Conservation (phyloP, 1,139 yeast genomes). For the Debaryomycetaceae sp. region DNA sequence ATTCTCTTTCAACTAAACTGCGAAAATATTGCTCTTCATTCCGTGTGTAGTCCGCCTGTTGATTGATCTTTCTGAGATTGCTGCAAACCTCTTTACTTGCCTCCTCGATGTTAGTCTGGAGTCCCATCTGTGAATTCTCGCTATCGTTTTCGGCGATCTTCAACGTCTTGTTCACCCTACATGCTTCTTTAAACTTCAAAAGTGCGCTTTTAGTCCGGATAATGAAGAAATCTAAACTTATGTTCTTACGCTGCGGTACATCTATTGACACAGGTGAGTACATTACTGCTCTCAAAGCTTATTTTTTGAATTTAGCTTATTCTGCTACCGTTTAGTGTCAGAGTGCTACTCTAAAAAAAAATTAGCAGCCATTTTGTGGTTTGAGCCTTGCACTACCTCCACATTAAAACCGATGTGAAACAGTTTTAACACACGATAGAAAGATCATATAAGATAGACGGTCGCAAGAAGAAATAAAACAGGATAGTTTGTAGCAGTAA, state of each 20-base stretch:
- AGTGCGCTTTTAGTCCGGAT: constrained; percentile 6
- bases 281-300: background rate
- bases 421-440: constrained; percentile 3
- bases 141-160: background rate
- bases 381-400: constrained; percentile 2
- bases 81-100: background rate
- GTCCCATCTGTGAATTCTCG: background rate
- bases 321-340: background rate
- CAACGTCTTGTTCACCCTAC: background rate
- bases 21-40: background rate
- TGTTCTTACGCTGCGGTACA: background rate
- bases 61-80: constrained; percentile 4
- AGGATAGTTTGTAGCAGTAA: background rate
- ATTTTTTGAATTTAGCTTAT: too few species aligned
- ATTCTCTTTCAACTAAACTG: constrained; percentile 6
- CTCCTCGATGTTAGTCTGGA: background rate
- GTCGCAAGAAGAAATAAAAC: too few species aligned
- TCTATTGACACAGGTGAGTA: background rate
- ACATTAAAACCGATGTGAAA: constrained; percentile 7
- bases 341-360: background rate
- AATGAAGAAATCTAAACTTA: constrained; percentile 7
- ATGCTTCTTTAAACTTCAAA: background rate
- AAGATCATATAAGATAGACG: background rate
- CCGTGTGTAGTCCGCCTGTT: constrained; percentile 5
- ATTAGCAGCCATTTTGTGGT: constrained; percentile 11